Conservation (phyloP, 257 asterid species). For the Nicotiana undulata region DNA sequence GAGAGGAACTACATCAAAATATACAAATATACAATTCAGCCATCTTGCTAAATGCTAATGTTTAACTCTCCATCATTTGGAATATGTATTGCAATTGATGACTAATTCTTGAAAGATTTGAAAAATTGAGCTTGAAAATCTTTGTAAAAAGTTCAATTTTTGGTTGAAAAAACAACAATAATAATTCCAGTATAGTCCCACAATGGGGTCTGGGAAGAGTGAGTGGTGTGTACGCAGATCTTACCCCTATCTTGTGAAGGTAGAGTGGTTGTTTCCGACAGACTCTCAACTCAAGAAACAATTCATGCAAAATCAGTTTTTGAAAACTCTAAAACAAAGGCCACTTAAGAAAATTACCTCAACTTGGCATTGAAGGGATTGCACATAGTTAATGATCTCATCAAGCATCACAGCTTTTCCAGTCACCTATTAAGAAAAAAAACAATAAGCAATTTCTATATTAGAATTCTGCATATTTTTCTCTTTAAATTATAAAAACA, state of each 20-base stretch:
- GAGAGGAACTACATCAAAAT: constrained; percentile 59
- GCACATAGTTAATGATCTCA: constrained; percentile 85
- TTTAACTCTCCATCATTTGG: background rate
- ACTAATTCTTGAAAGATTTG: background rate
- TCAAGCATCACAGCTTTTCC: constrained; percentile 98
- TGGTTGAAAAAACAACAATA: no score
- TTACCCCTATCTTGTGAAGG: no score
- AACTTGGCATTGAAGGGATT: constrained; percentile 79
- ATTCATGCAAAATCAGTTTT: no score
- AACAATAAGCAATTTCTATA: background rate
- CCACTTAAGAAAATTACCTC: constrained; percentile 38
- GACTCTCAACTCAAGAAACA: no score
- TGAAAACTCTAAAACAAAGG: background rate
- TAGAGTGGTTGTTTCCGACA: no score
- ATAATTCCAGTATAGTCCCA: no score
- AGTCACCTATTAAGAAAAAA: constrained; percentile 40
- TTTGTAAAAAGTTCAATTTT: no score
- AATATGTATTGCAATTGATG: background rate
- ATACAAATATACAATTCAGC: background rate
- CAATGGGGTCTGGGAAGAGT: no score
- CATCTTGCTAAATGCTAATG: background rate
- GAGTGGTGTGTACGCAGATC: no score
- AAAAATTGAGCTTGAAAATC: no score
- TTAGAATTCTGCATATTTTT: background rate
- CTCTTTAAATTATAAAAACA: background rate